Evolutionary conservation across 2,329 filamentous ascomycete genomes (phyloP).

Genomic region (Juglanconis sp.): DNA sequence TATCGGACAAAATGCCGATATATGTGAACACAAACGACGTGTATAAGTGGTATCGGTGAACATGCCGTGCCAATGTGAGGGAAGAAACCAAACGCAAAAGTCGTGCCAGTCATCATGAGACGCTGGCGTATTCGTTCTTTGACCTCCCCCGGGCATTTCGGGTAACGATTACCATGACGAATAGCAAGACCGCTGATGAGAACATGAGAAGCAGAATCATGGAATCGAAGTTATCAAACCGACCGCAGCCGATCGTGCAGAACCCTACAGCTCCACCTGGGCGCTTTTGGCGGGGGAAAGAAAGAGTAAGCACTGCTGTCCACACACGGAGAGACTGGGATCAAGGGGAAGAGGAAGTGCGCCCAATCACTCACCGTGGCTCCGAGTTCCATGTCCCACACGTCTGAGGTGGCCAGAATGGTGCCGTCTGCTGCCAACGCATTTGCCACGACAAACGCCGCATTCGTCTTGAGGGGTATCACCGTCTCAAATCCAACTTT

Average conservation of each 20-base stretch:
- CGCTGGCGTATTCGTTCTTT: neutral
- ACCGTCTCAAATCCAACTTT: conserved; percentile 16
- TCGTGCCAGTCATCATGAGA: neutral
- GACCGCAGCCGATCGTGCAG: conserved; percentile 16
- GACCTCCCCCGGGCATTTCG: neutral
- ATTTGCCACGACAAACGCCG: conserved; percentile 9
- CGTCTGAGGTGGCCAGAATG: conserved; percentile 12
- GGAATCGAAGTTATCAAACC: conserved; percentile 16
- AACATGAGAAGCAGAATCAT: conserved; percentile 12
- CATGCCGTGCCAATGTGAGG: neutral
- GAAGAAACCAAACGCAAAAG: neutral
- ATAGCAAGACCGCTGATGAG: conserved; percentile 3
- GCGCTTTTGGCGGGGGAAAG: conserved; percentile 1
- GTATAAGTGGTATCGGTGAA: neutral
- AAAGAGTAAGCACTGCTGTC: neutral
- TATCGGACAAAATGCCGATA: neutral
- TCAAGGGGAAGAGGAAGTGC: neutral
- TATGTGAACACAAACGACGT: neutral
- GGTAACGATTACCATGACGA: conserved; percentile 9
- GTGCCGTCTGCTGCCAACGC: conserved; percentile 14
- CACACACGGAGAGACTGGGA: neutral
- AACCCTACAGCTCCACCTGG: conserved; percentile 14
- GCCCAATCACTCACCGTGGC: conserved; percentile 10
- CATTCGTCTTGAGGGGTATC: conserved; percentile 15
- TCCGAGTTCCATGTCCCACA: conserved; percentile 17